Evolutionary conservation across 2,329 filamentous ascomycete species (phyloP).

Genomic region (Hymenoscyphus albidus): DNA sequence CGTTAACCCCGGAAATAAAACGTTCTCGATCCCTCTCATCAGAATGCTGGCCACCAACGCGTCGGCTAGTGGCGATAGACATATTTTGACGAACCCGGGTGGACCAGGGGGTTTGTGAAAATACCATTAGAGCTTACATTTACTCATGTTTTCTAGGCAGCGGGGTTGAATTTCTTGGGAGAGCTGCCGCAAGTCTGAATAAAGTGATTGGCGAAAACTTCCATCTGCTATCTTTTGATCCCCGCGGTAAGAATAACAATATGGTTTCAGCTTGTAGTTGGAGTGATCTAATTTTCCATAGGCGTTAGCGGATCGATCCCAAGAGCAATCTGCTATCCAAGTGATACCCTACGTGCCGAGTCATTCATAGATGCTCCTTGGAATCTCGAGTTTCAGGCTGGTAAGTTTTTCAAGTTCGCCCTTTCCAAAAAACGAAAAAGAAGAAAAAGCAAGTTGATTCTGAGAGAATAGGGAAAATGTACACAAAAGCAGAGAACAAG

Average conservation of each 20-base stretch:
- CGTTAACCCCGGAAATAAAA: slow-evolving; percentile 39
- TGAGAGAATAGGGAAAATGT: slow-evolving; percentile 21
- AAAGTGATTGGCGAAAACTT: slow-evolving; percentile 42
- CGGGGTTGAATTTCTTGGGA: slow-evolving; percentile 28
- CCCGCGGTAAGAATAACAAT: slow-evolving; percentile 30
- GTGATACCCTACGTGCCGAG: slow-evolving; percentile 33
- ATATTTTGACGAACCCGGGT: slow-evolving; percentile 46
- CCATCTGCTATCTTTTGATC: slow-evolving; percentile 46
- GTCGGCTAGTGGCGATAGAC: slow-evolving; percentile 33
- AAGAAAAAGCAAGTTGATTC: not conserved
- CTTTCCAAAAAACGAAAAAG: not conserved
- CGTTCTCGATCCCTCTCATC: slow-evolving; percentile 43
- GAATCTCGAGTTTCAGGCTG: slow-evolving; percentile 22
- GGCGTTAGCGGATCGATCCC: slow-evolving; percentile 41
- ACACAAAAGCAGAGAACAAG: slow-evolving; percentile 41
- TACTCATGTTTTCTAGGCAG: not conserved
- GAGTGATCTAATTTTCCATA: not conserved
- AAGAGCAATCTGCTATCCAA: slow-evolving; percentile 40
- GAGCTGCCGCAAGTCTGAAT: slow-evolving; percentile 37
- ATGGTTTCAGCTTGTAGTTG: not conserved
- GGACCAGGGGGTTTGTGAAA: slow-evolving; percentile 41
- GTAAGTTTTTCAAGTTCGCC: slow-evolving; percentile 28
- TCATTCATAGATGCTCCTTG: slow-evolving; percentile 32
- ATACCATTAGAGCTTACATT: not conserved
- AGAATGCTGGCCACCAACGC: slow-evolving; percentile 43